A percentile compares a stretch with the other conserved stretches of the same genome.
Conservation (phyloP, 352 stramenopile species). For the Globisporangium acanthophoron region DNA sequence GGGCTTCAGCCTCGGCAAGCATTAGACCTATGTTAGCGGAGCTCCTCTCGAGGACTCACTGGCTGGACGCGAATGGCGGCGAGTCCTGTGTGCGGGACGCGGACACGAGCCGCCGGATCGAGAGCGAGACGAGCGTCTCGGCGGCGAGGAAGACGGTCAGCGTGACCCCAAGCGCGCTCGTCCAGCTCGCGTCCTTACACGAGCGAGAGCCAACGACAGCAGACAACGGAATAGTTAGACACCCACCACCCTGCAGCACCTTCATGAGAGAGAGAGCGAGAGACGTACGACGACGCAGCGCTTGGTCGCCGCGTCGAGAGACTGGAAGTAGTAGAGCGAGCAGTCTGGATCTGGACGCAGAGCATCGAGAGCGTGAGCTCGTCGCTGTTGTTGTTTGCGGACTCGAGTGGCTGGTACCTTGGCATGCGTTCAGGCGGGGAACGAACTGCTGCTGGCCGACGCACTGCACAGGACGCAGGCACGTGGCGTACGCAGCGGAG, state of each 20-base stretch:
- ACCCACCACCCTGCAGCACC: not conserved
- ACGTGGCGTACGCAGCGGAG: constrained; percentile 10
- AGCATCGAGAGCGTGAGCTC: not conserved
- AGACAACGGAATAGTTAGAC: not conserved
- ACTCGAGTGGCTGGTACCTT: constrained; percentile 23
- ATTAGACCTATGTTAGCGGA: constrained; percentile 19
- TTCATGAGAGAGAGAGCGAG: not conserved
- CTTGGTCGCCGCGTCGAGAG: constrained; percentile 34
- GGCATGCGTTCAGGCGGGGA: constrained; percentile 34
- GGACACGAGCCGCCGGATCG: constrained; percentile 20
- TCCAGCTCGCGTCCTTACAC: constrained; percentile 33
- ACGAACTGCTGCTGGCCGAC: constrained; percentile 37
- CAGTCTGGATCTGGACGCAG: constrained; percentile 43
- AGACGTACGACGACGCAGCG: constrained; percentile 46
- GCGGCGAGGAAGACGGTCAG: constrained; percentile 29
- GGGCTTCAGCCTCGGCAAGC: constrained; percentile 73
- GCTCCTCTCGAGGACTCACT: not conserved
- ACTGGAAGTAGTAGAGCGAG: constrained; percentile 60
- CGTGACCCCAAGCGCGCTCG: constrained; percentile 24
- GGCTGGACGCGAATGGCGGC: not conserved
- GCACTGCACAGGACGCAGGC: constrained; percentile 18
- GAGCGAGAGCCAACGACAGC: not conserved
- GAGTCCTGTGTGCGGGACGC: constrained; percentile 1
- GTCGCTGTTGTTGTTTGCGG: not conserved
- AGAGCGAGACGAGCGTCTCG: constrained; percentile 37